Percentiles rank a stretch among this genome's conserved stretches.
phyloP scores from a whole-genome alignment of 495 filamentous ascomycete genomes.

The Neurospora sp. region DNA sequence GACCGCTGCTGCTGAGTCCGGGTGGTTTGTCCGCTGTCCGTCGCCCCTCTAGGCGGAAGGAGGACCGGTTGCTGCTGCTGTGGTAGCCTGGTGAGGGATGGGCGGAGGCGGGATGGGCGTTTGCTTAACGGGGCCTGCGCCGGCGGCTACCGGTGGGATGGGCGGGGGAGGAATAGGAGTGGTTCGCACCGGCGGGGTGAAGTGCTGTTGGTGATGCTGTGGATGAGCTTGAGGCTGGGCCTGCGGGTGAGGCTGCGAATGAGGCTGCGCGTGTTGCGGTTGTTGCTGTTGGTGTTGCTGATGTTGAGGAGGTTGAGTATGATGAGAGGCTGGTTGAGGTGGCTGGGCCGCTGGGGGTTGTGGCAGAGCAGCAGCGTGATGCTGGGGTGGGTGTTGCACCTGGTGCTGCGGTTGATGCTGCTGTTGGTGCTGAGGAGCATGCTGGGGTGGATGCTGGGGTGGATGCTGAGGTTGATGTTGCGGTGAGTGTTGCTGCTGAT shows the following conservation, averaged over 20 bases:
- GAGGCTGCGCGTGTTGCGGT: conserved; percentile 1
- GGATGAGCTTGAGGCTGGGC: neutral
- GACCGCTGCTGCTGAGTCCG: conserved; percentile 1
- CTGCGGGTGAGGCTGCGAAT: neutral
- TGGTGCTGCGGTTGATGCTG: neutral
- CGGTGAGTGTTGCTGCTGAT: neutral
- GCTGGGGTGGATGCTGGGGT: neutral
- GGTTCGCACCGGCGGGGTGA: conserved; percentile 8
- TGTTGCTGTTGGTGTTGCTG: conserved; percentile 1
- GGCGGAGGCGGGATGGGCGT: conserved; percentile 24
- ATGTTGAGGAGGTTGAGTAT: neutral
- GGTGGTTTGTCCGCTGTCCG: neutral
- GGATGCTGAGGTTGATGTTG: conserved; percentile 3
- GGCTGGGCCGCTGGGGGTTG: neutral
- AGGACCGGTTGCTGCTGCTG: neutral
- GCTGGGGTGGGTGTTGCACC: conserved; percentile 1
- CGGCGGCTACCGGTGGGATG: conserved; percentile 10
- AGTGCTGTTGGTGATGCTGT: conserved; percentile 4
- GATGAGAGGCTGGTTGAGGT: neutral
- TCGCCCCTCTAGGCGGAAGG: conserved; percentile 1
- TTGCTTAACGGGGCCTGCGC: conserved; percentile 1
- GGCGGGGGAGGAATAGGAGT: conserved; percentile 22
- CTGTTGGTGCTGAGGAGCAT: neutral
- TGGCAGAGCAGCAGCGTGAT: neutral
- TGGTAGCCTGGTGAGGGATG: conserved; percentile 13